Percentiles rank a stretch among this genome's conserved stretches.
Evolutionary conservation across 1,284 basidiomycete species (phyloP).

Genomic region (Stygiomarasmius scandens): DNA sequence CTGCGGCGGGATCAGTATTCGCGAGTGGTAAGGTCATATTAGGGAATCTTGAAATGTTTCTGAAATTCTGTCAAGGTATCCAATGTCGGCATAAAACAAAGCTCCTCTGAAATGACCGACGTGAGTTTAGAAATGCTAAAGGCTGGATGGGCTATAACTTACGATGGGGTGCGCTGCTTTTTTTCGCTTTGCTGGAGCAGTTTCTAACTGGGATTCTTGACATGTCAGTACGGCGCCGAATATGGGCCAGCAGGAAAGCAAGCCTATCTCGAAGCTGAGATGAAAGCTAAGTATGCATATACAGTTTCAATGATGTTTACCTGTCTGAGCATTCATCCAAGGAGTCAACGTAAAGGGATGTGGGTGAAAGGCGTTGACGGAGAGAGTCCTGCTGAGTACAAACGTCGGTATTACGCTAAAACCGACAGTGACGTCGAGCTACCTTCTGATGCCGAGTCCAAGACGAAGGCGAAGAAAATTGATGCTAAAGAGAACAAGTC

Average conservation of each 20-base stretch:
- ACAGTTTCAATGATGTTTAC: not conserved
- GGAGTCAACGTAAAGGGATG: slow-evolving; percentile 64
- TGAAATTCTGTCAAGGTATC: slow-evolving; percentile 57
- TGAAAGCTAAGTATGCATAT: slow-evolving; percentile 64
- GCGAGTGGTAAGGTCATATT: slow-evolving; percentile 59
- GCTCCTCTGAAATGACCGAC: slow-evolving; percentile 52
- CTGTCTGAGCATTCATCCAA: slow-evolving; percentile 28
- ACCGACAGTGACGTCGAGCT: too few relatives aligned
- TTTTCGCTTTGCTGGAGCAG: not conserved
- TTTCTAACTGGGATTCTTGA: not conserved
- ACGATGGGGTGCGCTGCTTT: slow-evolving; percentile 52
- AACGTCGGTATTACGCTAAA: too few relatives aligned
- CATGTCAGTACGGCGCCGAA: slow-evolving; percentile 74
- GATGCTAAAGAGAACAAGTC: too few relatives aligned
- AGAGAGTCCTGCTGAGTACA: slow-evolving; percentile 82
- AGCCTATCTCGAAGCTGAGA: slow-evolving; percentile 59
- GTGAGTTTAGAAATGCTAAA: slow-evolving; percentile 79
- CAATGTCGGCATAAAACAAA: slow-evolving; percentile 51
- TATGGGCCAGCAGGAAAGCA: slow-evolving; percentile 73
- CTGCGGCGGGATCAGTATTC: slow-evolving; percentile 80
- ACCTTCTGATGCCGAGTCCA: too few relatives aligned
- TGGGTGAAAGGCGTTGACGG: slow-evolving; percentile 62
- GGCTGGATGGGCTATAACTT: slow-evolving; percentile 75
- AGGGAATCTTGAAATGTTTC: not conserved
- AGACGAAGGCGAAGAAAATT: too few relatives aligned